Conservation (phyloP, 1,139 yeast species). For the Yamadazyma trypodendri region DNA sequence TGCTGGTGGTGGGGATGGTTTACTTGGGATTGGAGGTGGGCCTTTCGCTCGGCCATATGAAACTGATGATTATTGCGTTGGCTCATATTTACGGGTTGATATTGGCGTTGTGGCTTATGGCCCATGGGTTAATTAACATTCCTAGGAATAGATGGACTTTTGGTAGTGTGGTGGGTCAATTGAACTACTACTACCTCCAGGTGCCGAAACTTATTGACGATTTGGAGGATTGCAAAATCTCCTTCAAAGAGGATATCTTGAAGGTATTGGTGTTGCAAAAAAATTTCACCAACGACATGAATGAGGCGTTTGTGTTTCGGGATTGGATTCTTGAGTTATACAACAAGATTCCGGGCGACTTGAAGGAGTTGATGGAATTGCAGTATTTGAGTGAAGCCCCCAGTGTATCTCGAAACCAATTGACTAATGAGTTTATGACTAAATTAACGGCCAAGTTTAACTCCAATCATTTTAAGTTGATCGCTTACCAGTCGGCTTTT, state of each 20-base stretch:
- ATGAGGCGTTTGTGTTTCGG: slow-evolving; percentile 32
- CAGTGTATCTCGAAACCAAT: slow-evolving; percentile 33
- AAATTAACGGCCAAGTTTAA: slow-evolving; percentile 39
- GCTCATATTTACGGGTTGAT: slow-evolving; percentile 79
- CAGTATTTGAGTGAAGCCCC: slow-evolving; percentile 25
- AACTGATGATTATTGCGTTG: slow-evolving; percentile 68
- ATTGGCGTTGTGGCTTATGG: slow-evolving; percentile 80
- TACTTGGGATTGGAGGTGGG: slow-evolving; percentile 66
- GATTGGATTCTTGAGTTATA: slow-evolving; percentile 43
- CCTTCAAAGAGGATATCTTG: slow-evolving; percentile 63
- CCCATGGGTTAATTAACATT: slow-evolving; percentile 71
- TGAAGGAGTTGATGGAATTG: slow-evolving; percentile 35
- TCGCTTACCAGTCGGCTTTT: slow-evolving; percentile 45
- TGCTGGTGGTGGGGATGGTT: slow-evolving; percentile 53
- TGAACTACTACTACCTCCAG: slow-evolving; percentile 47
- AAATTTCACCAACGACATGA: slow-evolving; percentile 33
- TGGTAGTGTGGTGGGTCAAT: slow-evolving; percentile 39
- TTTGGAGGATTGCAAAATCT: slow-evolving; percentile 62
- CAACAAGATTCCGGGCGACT: slow-evolving; percentile 33
- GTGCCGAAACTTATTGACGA: slow-evolving; percentile 61
- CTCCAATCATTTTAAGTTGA: slow-evolving; percentile 34
- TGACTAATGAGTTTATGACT: slow-evolving; percentile 34
- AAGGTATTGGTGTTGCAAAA: slow-evolving; percentile 52
- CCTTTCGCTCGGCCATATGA: slow-evolving; percentile 54
- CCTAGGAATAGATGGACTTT: slow-evolving; percentile 61